Evolutionary conservation across 1,284 basidiomycete genomes (phyloP), one percentile per base, ranked within the genome.

Genomic region (Pseudozyma sp.): DNA sequence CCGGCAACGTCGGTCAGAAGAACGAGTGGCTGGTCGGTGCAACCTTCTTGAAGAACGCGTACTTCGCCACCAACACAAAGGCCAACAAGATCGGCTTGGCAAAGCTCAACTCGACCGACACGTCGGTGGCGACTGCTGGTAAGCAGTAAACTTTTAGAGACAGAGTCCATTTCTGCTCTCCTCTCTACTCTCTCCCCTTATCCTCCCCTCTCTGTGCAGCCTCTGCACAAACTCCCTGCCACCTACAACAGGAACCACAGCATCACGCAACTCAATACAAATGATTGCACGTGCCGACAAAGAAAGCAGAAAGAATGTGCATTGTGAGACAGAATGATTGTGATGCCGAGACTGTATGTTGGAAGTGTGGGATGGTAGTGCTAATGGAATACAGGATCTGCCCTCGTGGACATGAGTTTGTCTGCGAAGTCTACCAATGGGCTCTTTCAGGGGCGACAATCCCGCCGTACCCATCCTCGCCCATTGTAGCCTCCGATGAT

Each of bases 21-120:
- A 88, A 86, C 24, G 88, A 92, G 80, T 94, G 92, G 92, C 88
- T 95, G 62, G 78, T 87, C 4, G 85, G 85, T 6, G 85, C 84
- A 7, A 79, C 79, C 1, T 85, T 84, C 56, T 56, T 85, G 50
- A 85, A 85, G 65, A 84, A 83, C 48, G 77, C 78, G 52, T 80
- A 79, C 68, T 91, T 92, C 84, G 91, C 90, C 11, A 91, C 89
- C 9, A 88, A 93, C 78, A 88, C 90, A 9, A 85, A 85, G 33
- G 88, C 88, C 79, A 92, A 94, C 85, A 85, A 87, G 52, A 87
- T 94, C 60, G 90, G 89, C 50, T 87, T 94, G 61, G 92, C 91
- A 24, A 61, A 49, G 7, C 68, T 79, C 31, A 75, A 71, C 49
- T 59, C 68, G 10, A 63, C 63, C 6, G 44, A 61, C 16, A 62